Conservation (phyloP, 2,329 filamentous ascomycete species). For the Pseudogymnoascus sp. region DNA sequence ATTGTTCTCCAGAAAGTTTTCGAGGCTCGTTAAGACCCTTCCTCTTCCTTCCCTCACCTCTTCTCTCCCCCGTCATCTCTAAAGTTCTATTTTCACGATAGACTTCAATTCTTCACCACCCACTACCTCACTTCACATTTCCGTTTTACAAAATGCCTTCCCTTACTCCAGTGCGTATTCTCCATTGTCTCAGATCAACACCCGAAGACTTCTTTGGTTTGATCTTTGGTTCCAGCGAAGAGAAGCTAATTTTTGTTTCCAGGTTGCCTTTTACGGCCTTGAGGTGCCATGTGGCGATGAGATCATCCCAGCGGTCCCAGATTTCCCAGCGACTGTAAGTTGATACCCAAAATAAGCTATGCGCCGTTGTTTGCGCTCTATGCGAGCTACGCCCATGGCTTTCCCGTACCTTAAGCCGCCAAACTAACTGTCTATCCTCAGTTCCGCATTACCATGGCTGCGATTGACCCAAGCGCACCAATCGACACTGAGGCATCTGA, state of each 20-base stretch:
- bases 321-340: constrained; percentile 79
- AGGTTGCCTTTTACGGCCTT: constrained; percentile 81
- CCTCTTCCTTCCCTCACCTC: neutral
- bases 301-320: constrained; percentile 68
- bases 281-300: constrained; percentile 80
- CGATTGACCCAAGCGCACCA: constrained; percentile 79
- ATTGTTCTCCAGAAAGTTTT: constrained; percentile 9
- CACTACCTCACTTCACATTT: neutral
- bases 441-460: constrained; percentile 98
- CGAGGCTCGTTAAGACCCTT: constrained; percentile 8
- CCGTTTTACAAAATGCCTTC: neutral
- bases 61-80: neutral
- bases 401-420: neutral
- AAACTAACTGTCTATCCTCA: constrained; percentile 31
- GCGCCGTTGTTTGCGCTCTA: neutral
- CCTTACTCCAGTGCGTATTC: constrained; percentile 4
- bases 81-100: constrained; percentile 3
- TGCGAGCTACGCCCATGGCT: neutral
- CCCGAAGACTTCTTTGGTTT: neutral
- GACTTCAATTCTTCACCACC: constrained; percentile 3
- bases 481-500: constrained; percentile 58
- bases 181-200: neutral
- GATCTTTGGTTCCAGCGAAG: neutral
- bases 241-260: constrained; percentile 1
- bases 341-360: neutral